Base-by-base conservation (phyloP, 768 basidiomycete species). In the Termitomyces sp. region DNA sequence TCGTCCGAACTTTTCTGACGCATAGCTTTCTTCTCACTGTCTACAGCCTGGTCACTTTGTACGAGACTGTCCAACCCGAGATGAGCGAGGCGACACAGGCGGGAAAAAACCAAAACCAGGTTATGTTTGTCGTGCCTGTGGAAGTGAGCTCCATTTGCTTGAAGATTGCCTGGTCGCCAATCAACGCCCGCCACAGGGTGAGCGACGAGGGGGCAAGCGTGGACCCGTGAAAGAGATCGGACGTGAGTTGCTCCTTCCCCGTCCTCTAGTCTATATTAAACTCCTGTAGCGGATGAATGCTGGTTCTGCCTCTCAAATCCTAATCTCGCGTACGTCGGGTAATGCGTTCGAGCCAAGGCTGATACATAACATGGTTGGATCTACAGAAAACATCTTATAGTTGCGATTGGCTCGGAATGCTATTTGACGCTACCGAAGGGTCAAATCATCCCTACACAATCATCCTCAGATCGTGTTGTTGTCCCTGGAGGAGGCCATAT, bases 291-390 rank as follows among this genome's bases (percentile, higher is more conserved):
- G 63, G 90, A 90, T 56, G 91, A 94, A 70, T 98, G 96, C 72
- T 98, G 96, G 96, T 98, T 99, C 75, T 99, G 97, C 70, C 72
- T 99, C 54, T 95, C 93, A 43, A 98, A 98, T 68, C 95, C 96
- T 1, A 87, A 84, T 63, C 77, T 98, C 40, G 88, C 92, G 86
- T 92, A 67, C 61, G 88, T 80, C 24, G 35, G 20, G 40, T 43
- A 24, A 52, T 28, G 56, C 38, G 54, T 42, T 52, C 20, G 24
- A 33, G 42, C 54, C 2, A 51, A 53, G 33, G 45, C 46, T 35
- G 30, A 14, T 36, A 47, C n/a, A 48, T 65, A 47, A 67, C 54
- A 26, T 24, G 43, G 22, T 53, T 61, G 30, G 61, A 42, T 33
- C 38, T 30, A 30, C 56, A 95, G 92, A 58, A 99, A 98, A 74